Evolutionary conservation across 1,284 basidiomycete species (phyloP), one percentile per base, ranked within the genome.

Genomic region (Schizophyllum commune): DNA sequence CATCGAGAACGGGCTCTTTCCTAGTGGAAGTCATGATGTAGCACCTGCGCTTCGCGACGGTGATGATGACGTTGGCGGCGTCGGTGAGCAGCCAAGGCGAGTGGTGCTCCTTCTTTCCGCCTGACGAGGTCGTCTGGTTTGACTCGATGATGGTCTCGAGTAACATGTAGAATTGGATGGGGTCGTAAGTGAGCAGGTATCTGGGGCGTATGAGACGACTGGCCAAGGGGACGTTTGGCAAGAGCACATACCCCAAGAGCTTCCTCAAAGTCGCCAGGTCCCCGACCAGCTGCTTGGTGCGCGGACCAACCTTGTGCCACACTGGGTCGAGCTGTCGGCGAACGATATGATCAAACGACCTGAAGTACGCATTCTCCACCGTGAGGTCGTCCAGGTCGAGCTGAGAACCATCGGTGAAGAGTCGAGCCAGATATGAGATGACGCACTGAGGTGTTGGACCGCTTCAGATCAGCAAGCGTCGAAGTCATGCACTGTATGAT

Each of bases 401-500:
- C 90, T 98, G 74, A 54, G 64, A 55, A 17, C 55, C 47, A 21
- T 11, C 19, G 66, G 63, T 27, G 13, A 33, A 51, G 58, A 32
- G 32, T 22, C 27, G 27, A 27, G 13, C 9, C 5, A 11, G 58
- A 47, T 52, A 67, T 11, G 1, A 17, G 5, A 32, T 32, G 15
- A 69, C 83, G 61, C 69, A 94, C 95, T 59, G 85, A 82, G 0
- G 88, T 88, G 67, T 96, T 93, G 39, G 92, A 91, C 17, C 93
- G 85, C 72, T 96, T 96, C 32, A 99, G 78, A 72, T 99, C 97
- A 0, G 88, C 83, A 0, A 99, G 77, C 1, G 96, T 98, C 0
- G 85, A 86, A 51, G 86, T 92, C 88, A 99, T 96, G 70, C 96
- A 99, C 68, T 96, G 92, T 15, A 98, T 86, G 63, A 99, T 94